Base-by-base conservation (phyloP, 805 yeast species). In the Kodamaea fukazawae region DNA sequence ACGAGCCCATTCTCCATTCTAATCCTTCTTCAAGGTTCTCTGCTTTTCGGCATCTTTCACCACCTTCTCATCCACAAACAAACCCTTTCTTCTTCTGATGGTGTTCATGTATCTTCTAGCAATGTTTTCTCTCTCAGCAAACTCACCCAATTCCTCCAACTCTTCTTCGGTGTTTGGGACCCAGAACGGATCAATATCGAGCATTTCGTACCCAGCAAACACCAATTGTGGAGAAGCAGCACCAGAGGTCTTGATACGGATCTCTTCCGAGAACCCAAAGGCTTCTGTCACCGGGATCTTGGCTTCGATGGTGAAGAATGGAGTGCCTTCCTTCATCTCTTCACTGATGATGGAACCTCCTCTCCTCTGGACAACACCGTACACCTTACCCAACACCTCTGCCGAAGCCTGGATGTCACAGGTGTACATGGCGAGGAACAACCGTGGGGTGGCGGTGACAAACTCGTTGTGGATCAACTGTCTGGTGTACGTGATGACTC, bases 251-350 rank as follows among this genome's bases (percentile, higher is more conserved):
- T 78, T 78, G 63, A 88, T 93, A 42, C 98, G 72, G 32, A 93
- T 86, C 49, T 95, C 98, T 54, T 91, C 98, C 40, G 96, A 81
- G 53, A 93, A 88, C 1, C 99, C 99, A 67, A 93, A 90, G 1
- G 97, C 96, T 58, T 91, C 97, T 7, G 86, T 84, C 16, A 93
- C 97, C 0, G 99, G 99, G 16, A 93, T 71, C 39, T 79, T 68
- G 0, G 98, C 96, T 13, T 75, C 79, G 41, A 93, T 79, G 20
- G 86, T 86, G 71, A 93, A 93, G 53, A 91, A 89, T 14, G 98
- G 96, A 0, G 99, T 93, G 7, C 99, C 99, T 58, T 93, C 99
- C 55, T 93, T 90, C 87, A 93, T 81, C 58, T 93, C 99, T 61
- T 93, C 99, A 3, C 89, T 78, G 2, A 83, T 75, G 41, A 93